A percentile compares a stretch with the other conserved stretches of the same genome.
Conservation (phyloP, 176 grass and related monocot species). For the Oryza glaberrima region DNA sequence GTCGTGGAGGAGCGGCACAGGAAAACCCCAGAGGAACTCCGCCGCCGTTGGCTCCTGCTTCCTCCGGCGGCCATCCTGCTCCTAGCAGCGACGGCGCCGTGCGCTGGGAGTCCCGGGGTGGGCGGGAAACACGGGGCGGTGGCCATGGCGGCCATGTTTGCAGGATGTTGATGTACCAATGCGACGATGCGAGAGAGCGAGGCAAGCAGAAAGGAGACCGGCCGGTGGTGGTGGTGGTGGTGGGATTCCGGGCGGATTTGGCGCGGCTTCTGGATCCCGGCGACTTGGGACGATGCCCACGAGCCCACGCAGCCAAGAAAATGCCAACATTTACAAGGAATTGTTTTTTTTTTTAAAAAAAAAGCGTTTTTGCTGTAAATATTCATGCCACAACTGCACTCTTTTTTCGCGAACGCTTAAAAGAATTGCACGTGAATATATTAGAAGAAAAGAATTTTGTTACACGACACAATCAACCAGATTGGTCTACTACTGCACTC, state of each 20-base stretch:
- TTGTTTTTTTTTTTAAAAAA: not conserved
- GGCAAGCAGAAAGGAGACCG: not conserved
- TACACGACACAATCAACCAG: too few relatives aligned
- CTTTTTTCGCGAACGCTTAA: too few relatives aligned
- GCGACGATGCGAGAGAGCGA: too few relatives aligned
- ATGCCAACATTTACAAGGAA: not conserved
- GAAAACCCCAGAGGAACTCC: not conserved
- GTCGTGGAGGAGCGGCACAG: conserved; percentile 54
- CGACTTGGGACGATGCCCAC: not conserved
- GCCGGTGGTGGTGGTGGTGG: not conserved
- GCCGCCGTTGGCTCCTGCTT: not conserved
- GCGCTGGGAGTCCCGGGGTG: not conserved
- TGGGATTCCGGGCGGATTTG: not conserved
- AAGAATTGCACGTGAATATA: too few relatives aligned
- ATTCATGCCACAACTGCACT: not conserved
- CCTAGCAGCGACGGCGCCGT: not conserved
- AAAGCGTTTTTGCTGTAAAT: not conserved
- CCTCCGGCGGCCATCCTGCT: not conserved
- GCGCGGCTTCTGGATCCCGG: not conserved
- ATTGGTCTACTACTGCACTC: too few relatives aligned
- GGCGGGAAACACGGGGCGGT: conserved; percentile 10
- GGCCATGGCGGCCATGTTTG: conserved; percentile 43
- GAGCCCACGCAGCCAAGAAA: not conserved
- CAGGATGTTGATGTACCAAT: not conserved
- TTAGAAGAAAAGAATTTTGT: too few relatives aligned